A percentile compares a stretch with the other conserved stretches of the same genome.
phyloP scores from a whole-genome alignment of 805 yeast genomes.

The Teunomyces funiuensis region DNA sequence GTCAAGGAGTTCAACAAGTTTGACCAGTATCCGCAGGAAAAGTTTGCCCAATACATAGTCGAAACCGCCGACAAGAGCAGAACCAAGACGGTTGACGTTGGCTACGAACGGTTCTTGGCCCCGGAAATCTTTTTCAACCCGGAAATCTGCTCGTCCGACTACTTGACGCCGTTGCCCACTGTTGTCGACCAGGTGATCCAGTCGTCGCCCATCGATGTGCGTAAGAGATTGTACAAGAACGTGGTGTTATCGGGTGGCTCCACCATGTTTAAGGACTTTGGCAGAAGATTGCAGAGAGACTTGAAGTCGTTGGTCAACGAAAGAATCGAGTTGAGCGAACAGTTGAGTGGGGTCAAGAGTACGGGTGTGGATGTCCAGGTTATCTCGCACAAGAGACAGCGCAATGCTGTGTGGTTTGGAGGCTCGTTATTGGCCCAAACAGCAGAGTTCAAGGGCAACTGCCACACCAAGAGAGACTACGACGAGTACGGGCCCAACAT shows the following conservation, averaged over 20 bases:
- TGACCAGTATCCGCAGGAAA: constrained; percentile 84
- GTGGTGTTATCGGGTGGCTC: constrained; percentile 97
- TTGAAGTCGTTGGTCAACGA: constrained; percentile 82
- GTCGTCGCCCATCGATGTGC: constrained; percentile 94
- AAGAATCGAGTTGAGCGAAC: constrained; percentile 81
- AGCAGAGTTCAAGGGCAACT: constrained; percentile 91
- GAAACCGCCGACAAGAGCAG: constrained; percentile 73
- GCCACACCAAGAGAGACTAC: constrained; percentile 95
- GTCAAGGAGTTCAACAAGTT: constrained; percentile 94
- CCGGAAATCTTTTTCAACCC: constrained; percentile 99
- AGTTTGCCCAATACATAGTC: constrained; percentile 89
- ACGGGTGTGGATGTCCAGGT: constrained; percentile 98
- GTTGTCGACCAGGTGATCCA: constrained; percentile 95
- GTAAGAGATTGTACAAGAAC: constrained; percentile 93
- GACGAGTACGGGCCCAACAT: constrained; percentile 98
- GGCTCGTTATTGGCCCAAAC: constrained; percentile 97
- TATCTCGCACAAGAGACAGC: constrained; percentile 93
- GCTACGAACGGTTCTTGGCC: constrained; percentile 95
- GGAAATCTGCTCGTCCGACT: constrained; percentile 93
- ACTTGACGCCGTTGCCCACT: constrained; percentile 92
- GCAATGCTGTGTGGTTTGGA: constrained; percentile 99
- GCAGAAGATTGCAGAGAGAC: constrained; percentile 96
- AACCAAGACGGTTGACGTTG: constrained; percentile 71
- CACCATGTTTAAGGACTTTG: constrained; percentile 98
- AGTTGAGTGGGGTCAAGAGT: constrained; percentile 68